Percentiles rank a stretch among this genome's conserved stretches.
These are phyloP conservation scores for Teratosphaeria destructans DNA, from an alignment of 2,329 filamentous ascomycete genomes.

Conservation along the genomic window DNA sequence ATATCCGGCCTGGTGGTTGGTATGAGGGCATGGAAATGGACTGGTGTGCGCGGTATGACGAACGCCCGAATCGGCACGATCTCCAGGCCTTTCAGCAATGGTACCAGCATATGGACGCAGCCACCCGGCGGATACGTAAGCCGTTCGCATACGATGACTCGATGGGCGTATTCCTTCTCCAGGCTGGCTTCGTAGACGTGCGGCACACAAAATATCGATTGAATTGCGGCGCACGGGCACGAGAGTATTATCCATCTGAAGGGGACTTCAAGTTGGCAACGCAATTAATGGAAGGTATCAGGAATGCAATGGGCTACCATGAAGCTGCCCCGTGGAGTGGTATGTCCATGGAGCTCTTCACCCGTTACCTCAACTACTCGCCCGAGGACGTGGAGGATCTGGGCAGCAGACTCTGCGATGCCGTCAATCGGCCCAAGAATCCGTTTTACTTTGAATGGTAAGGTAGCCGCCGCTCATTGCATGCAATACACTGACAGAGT, in stretches of 20 bases:
- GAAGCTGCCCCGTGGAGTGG: slow-evolving; percentile 6
- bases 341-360: slow-evolving; percentile 38
- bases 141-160: slow-evolving; percentile 56
- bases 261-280: neutral
- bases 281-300: neutral
- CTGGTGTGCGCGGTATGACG: slow-evolving; percentile 62
- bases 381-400: slow-evolving; percentile 1
- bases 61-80: slow-evolving; percentile 45
- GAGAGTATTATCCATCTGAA: slow-evolving; percentile 52
- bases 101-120: slow-evolving; percentile 57
- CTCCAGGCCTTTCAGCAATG: slow-evolving; percentile 50
- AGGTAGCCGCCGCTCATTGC: neutral
- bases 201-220: neutral
- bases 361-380: slow-evolving; percentile 49
- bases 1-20: neutral
- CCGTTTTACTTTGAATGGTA: slow-evolving; percentile 4
- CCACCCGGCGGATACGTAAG: slow-evolving; percentile 54
- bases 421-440: neutral
- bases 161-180: slow-evolving; percentile 51
- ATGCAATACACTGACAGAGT: slow-evolving; percentile 6
- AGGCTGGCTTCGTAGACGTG: slow-evolving; percentile 63
- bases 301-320: slow-evolving; percentile 8
- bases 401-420: neutral
- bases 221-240: neutral
- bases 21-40: slow-evolving; percentile 82